Conservation (phyloP, 2,329 filamentous ascomycete species). For the Tetracladium maxilliforme region DNA sequence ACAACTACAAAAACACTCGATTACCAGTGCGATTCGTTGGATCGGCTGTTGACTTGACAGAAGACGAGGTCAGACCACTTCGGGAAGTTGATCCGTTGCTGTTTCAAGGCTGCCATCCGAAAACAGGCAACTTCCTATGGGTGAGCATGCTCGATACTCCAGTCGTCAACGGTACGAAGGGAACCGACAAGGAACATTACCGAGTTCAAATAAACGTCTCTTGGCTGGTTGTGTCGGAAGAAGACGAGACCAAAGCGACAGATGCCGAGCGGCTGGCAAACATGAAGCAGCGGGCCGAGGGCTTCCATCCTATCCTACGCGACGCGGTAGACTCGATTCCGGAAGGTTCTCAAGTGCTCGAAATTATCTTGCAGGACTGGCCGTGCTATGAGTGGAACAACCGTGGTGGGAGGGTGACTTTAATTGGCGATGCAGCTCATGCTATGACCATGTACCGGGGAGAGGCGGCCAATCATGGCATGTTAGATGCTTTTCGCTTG, state of each 20-base stretch:
- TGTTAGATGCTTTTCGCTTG: conserved; percentile 33
- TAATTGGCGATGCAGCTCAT: conserved; percentile 31
- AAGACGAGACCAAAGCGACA: conserved; percentile 19
- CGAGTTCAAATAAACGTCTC: conserved; percentile 21
- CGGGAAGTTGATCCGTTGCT: conserved; percentile 22
- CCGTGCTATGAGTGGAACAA: conserved; percentile 14
- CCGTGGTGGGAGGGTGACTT: conserved; percentile 15
- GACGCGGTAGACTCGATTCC: conserved; percentile 17
- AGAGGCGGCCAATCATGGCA: conserved; percentile 41
- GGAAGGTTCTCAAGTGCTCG: conserved; percentile 14
- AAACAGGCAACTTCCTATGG: conserved; percentile 21
- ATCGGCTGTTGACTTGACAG: conserved; percentile 14
- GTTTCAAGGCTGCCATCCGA: conserved; percentile 23
- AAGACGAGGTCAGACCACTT: conserved; percentile 13
- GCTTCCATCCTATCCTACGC: conserved; percentile 18
- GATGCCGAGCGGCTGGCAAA: conserved; percentile 16
- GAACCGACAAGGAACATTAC: conserved; percentile 11
- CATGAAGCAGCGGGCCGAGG: conserved; percentile 15
- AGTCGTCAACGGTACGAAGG: conserved; percentile 6
- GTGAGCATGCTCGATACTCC: conserved; percentile 24
- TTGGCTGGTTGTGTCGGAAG: conserved; percentile 18
- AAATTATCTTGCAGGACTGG: conserved; percentile 19
- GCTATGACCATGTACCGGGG: conserved; percentile 37
- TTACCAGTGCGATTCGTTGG: conserved; percentile 16
- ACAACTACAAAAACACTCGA: conserved; percentile 4